Evolutionary conservation across 495 filamentous ascomycete species (phyloP).

Genomic region (Cercophora scortea): DNA sequence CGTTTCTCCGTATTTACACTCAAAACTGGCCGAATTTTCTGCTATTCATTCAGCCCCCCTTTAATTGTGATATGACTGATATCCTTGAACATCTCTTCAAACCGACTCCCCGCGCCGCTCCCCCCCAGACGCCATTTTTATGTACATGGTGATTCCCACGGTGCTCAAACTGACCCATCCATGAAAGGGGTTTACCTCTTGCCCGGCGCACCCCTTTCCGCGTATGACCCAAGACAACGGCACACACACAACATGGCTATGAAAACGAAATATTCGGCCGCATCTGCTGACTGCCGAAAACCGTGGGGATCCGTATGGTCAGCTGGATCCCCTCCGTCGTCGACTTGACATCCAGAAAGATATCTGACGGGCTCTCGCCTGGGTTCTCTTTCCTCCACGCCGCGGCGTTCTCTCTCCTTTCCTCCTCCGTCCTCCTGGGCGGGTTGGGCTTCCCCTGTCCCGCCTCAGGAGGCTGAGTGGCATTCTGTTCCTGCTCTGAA

Average conservation of each 20-base stretch:
- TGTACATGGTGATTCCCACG: no score
- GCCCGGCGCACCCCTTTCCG: no score
- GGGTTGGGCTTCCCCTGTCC: constrained; percentile 6
- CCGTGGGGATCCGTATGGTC: constrained; percentile 43
- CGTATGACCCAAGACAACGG: no score
- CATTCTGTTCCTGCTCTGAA: not conserved
- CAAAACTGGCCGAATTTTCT: no score
- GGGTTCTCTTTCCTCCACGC: constrained; percentile 29
- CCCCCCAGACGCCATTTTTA: no score
- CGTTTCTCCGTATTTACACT: no score
- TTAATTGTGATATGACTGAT: no score
- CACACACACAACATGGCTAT: not conserved
- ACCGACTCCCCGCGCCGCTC: no score
- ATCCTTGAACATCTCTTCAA: no score
- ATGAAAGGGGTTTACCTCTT: no score
- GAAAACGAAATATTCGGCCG: constrained; percentile 27
- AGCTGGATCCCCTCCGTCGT: constrained; percentile 44
- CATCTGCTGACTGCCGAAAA: constrained; percentile 29
- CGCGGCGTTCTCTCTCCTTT: constrained; percentile 31
- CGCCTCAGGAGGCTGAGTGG: not conserved
- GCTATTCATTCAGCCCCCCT: no score
- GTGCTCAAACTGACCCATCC: no score
- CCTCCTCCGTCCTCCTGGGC: constrained; percentile 19
- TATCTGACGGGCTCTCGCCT: constrained; percentile 39
- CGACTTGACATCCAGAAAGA: constrained; percentile 45